Conservation (phyloP, 2,329 filamentous ascomycete species). For the Alternaria brassicae region DNA sequence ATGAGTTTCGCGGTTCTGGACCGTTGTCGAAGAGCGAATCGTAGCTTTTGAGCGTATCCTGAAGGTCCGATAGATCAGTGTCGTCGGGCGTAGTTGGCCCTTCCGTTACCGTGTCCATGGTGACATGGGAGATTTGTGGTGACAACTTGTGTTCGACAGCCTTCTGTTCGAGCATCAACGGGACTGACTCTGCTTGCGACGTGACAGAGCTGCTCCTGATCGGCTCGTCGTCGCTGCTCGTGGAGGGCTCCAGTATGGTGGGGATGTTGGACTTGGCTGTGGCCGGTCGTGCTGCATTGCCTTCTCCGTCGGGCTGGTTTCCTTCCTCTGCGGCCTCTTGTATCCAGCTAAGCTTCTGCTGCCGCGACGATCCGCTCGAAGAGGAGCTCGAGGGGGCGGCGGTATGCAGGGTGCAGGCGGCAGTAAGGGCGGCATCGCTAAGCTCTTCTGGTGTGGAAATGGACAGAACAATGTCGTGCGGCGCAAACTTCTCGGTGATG, state of each 20-base stretch:
- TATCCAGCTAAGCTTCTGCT: slow-evolving; percentile 85
- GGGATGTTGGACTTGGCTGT: slow-evolving; percentile 34
- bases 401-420: slow-evolving; percentile 87
- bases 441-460: slow-evolving; percentile 78
- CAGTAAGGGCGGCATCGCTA: slow-evolving; percentile 84
- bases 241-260: slow-evolving; percentile 32
- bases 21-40: slow-evolving; percentile 44
- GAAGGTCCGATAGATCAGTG: slow-evolving; percentile 27
- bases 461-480: slow-evolving; percentile 84
- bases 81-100: slow-evolving; percentile 28
- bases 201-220: slow-evolving; percentile 15
- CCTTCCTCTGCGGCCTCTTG: slow-evolving; percentile 87
- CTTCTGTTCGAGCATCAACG: slow-evolving; percentile 23
- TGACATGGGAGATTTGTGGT: slow-evolving; percentile 32
- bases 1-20: slow-evolving; percentile 55
- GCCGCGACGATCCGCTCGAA: slow-evolving; percentile 76
- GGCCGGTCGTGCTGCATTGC: slow-evolving; percentile 26
- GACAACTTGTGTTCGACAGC: slow-evolving; percentile 18
- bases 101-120: slow-evolving; percentile 32
- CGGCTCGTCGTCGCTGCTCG: slow-evolving; percentile 15
- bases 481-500: slow-evolving; percentile 72
- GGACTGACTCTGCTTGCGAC: slow-evolving; percentile 27
- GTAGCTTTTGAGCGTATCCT: slow-evolving; percentile 43
- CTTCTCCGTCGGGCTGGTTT: slow-evolving; percentile 49
- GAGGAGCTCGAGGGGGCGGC: slow-evolving; percentile 86